phyloP scores from a whole-genome alignment of 2,329 filamentous ascomycete genomes.

The Macrophomina phaseolina region DNA sequence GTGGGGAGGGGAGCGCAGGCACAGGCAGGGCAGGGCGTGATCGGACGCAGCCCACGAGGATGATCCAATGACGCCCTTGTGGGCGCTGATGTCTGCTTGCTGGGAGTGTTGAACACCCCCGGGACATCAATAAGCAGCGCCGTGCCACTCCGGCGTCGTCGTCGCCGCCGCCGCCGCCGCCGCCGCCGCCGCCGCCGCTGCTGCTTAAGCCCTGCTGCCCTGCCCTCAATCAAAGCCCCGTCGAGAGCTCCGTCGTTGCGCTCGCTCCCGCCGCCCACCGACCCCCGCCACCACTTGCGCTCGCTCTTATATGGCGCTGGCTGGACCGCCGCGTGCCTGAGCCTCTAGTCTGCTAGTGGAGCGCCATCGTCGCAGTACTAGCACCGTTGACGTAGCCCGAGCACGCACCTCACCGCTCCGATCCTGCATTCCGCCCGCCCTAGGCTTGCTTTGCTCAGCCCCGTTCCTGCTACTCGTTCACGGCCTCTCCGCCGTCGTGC shows the following conservation, averaged over 20 bases:
- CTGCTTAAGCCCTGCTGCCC: background rate
- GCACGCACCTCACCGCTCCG: constrained; percentile 20
- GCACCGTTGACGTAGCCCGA: constrained; percentile 11
- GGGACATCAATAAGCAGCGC: constrained; percentile 20
- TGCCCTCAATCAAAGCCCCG: background rate
- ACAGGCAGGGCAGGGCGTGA: constrained; percentile 3
- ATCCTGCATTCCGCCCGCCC: constrained; percentile 18
- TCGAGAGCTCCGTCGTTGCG: background rate
- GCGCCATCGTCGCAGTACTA: constrained; percentile 12
- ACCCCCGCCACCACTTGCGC: background rate
- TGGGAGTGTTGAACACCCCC: background rate
- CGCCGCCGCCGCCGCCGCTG: too few species aligned
- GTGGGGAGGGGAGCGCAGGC: background rate
- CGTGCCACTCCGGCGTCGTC: constrained; percentile 9
- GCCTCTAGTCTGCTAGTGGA: constrained; percentile 10
- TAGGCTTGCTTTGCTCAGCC: constrained; percentile 6
- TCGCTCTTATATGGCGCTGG: background rate
- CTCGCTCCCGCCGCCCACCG: background rate
- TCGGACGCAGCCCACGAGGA: constrained; percentile 23
- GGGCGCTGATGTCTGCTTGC: background rate
- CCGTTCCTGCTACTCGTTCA: constrained; percentile 12
- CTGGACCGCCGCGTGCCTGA: constrained; percentile 14
- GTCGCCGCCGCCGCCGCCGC: too few species aligned
- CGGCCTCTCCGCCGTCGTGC: background rate
- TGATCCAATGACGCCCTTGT: constrained; percentile 14